Conservation (phyloP, 164 flowering plant species). For the Brasenia schreberi region DNA sequence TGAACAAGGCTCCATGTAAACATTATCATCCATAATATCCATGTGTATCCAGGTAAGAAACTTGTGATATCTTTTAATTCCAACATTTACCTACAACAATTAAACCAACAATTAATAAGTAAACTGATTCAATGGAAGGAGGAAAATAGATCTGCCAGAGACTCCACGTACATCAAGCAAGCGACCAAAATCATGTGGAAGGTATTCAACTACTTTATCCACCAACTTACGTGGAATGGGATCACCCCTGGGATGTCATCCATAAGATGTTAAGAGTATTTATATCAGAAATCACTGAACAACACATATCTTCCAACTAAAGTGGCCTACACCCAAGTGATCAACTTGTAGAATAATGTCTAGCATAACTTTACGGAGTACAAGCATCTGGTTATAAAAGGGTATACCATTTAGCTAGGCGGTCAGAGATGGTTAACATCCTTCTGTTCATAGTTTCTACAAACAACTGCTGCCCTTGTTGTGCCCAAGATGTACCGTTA, state of each 20-base stretch:
- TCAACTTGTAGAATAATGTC: too few species aligned
- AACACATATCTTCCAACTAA: not conserved
- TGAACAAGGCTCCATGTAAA: conserved; percentile 44
- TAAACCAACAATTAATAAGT: not conserved
- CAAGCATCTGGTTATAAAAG: not conserved
- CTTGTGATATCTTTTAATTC: conserved; percentile 12
- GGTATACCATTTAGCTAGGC: conserved; percentile 60
- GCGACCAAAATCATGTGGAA: conserved; percentile 53
- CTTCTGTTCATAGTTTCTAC: conserved; percentile 32
- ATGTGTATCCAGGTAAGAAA: conserved; percentile 77
- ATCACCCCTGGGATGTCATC: conserved; percentile 45
- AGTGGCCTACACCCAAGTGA: too few species aligned
- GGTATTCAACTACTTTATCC: conserved; percentile 58
- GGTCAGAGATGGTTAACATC: conserved; percentile 36
- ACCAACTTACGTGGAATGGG: conserved; percentile 63
- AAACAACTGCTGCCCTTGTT: conserved; percentile 24
- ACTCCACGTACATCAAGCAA: conserved; percentile 44
- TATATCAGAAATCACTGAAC: not conserved
- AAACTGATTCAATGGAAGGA: not conserved
- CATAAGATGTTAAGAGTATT: not conserved
- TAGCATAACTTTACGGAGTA: too few species aligned
- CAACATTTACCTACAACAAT: conserved; percentile 28
- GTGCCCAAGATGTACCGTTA: not conserved
- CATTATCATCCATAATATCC: conserved; percentile 94
- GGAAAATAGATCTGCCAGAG: not conserved